Evolutionary conservation across 345 rosid species (phyloP), one percentile per base, ranked within the genome.

Genomic region (Brassica carinata): DNA sequence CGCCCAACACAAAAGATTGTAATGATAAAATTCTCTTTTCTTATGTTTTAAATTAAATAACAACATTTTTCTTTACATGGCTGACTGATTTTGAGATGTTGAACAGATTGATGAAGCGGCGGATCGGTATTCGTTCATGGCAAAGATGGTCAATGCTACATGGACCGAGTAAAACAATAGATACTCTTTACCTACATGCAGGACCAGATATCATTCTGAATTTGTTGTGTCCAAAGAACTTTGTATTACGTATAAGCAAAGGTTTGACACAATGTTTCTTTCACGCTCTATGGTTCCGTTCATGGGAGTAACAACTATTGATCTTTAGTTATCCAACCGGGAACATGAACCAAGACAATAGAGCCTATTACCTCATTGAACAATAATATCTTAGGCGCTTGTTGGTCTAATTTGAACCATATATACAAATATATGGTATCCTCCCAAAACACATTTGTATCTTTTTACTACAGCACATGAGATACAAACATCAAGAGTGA

Each of bases 91-190:
- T 33, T 64, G 71, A 23, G 69, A 57, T 76, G 23, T 26, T 73
- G n/a, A 40, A 71, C 86, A 91, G 98, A 93, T 95, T 43, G 93
- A 95, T n/a, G 93, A 87, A 75, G 94, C 96, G 3, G 92, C 98
- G 7, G 98, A 93, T 77, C 82, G 94, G 15, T 91, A 89, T 78
- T 64, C 91, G 58, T 93, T 91, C 90, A 90, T 92, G 94, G 96
- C 96, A 11, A 92, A 85, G 85, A 79, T 90, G 92, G 40, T 89
- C 76, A 90, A 71, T 75, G 91, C 90, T 15, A 18, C 91, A 19
- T 96, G 98, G 99, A 83, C 76, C 1, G 92, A 88, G 57, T 96
- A 88, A 64, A 18, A 51, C 4, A 59, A 1, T 48, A 48, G 57
- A 4, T 48, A 14, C 29, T 17, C 26, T 10, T 58, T 59, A 18